A percentile compares a stretch with the other conserved stretches of the same genome.
Conservation (phyloP, 805 yeast species). For the Metschnikowia corniflorae region DNA sequence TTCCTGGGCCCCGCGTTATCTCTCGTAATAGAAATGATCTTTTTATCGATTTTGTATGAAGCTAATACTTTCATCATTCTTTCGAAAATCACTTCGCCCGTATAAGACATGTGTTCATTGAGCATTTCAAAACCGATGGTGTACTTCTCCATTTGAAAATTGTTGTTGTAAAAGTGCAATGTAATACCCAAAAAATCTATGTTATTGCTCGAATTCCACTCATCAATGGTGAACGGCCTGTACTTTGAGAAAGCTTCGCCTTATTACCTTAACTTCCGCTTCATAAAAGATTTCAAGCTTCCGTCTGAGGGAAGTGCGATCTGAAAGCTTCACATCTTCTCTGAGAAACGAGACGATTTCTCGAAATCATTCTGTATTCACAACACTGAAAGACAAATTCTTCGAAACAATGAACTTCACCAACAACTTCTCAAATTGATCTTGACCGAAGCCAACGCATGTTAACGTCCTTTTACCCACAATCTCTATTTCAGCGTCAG, state of each 20-base stretch:
- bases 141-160: constrained; percentile 1
- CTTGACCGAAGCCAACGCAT: neutral
- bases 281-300: neutral
- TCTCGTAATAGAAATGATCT: constrained; percentile 2
- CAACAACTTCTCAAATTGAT: neutral
- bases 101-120: neutral
- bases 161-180: constrained; percentile 3
- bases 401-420: constrained; percentile 1
- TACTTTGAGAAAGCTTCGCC: neutral
- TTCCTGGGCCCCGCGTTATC: constrained; percentile 2
- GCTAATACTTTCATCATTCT: neutral
- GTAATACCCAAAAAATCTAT: neutral
- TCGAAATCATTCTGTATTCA: neutral
- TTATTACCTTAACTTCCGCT: neutral
- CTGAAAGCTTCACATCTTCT: neutral
- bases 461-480: too few relatives aligned
- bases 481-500: too few relatives aligned
- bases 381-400: constrained; percentile 1
- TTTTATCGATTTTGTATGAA: neutral
- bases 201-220: constrained; percentile 1
- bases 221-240: constrained; percentile 3
- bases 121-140: constrained; percentile 2
- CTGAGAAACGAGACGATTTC: neutral
- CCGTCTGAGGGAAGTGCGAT: neutral
- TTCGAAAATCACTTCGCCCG: constrained; percentile 2